These are phyloP conservation scores for Drechslera avenae DNA, from an alignment of 2,329 filamentous ascomycete species.

Conservation along the genomic window DNA sequence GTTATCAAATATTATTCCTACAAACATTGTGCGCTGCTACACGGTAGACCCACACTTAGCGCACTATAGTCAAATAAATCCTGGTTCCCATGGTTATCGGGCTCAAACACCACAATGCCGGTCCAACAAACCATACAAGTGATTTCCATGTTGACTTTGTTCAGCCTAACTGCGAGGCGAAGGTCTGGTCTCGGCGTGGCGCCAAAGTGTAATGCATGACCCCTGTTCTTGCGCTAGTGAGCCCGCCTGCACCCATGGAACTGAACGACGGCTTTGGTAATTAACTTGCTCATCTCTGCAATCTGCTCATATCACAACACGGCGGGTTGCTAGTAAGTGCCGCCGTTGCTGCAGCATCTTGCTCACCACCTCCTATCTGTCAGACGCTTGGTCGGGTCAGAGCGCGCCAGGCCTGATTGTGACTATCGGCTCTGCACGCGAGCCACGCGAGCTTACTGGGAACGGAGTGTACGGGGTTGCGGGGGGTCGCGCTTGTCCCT, in stretches of 20 bases:
- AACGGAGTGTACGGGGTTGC: slow-evolving; percentile 35
- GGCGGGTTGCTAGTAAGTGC: slow-evolving; percentile 17
- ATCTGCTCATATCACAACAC: slow-evolving; percentile 11
- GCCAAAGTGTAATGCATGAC: slow-evolving; percentile 17
- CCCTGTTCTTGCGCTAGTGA: slow-evolving; percentile 28
- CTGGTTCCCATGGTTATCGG: too few relatives aligned
- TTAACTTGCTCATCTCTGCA: slow-evolving; percentile 43
- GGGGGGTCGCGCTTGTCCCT: slow-evolving; percentile 19
- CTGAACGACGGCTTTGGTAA: slow-evolving; percentile 27
- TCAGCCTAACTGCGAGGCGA: not conserved
- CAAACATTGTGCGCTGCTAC: too few relatives aligned
- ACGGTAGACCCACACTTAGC: too few relatives aligned
- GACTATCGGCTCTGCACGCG: slow-evolving; percentile 24
- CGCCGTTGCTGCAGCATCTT: slow-evolving; percentile 26
- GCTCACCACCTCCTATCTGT: slow-evolving; percentile 26
- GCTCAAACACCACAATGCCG: too few relatives aligned
- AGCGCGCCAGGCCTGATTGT: slow-evolving; percentile 21
- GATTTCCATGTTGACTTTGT: slow-evolving; percentile 5
- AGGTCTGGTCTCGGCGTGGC: not conserved
- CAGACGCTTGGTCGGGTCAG: slow-evolving; percentile 17
- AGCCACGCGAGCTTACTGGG: slow-evolving; percentile 25
- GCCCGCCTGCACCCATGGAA: slow-evolving; percentile 4
- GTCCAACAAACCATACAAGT: not conserved
- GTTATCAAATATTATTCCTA: not conserved
- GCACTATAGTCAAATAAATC: too few relatives aligned